Conservation (phyloP, 495 filamentous ascomycete species). For the Lophiotrema nucula region DNA sequence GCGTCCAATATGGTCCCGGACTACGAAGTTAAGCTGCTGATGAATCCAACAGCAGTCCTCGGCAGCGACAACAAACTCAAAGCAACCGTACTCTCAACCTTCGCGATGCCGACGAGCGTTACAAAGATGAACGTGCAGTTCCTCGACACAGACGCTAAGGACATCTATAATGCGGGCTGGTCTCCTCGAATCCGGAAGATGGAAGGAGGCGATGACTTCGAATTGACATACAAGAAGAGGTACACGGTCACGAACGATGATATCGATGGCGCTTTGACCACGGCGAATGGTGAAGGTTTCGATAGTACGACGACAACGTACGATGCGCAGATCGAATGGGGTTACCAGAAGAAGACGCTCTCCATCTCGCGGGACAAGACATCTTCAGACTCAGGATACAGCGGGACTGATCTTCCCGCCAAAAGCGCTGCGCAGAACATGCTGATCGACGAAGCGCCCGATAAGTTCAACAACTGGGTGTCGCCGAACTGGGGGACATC, state of each 20-base stretch:
- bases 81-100: slow-evolving; percentile 31
- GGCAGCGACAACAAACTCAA: slow-evolving; percentile 34
- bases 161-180: slow-evolving; percentile 40
- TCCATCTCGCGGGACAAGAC: slow-evolving; percentile 34
- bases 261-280: slow-evolving; percentile 31
- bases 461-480: slow-evolving; percentile 30
- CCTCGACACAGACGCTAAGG: slow-evolving; percentile 36
- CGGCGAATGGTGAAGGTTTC: slow-evolving; percentile 35
- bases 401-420: slow-evolving; percentile 31
- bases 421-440: slow-evolving; percentile 23
- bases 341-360: slow-evolving; percentile 36
- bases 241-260: slow-evolving; percentile 30
- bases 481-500: neutral
- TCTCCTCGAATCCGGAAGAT: slow-evolving; percentile 40
- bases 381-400: slow-evolving; percentile 16
- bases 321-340: slow-evolving; percentile 40
- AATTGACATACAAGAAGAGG: slow-evolving; percentile 41
- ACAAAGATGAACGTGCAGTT: slow-evolving; percentile 39
- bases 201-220: slow-evolving; percentile 33
- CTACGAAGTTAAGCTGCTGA: slow-evolving; percentile 40
- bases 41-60: slow-evolving; percentile 34
- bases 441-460: slow-evolving; percentile 35
- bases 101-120: slow-evolving; percentile 31
- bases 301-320: slow-evolving; percentile 30
- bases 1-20: slow-evolving; percentile 34